phyloP scores from a whole-genome alignment of 169 alveolate genomes.

The Eimeria sp. region DNA sequence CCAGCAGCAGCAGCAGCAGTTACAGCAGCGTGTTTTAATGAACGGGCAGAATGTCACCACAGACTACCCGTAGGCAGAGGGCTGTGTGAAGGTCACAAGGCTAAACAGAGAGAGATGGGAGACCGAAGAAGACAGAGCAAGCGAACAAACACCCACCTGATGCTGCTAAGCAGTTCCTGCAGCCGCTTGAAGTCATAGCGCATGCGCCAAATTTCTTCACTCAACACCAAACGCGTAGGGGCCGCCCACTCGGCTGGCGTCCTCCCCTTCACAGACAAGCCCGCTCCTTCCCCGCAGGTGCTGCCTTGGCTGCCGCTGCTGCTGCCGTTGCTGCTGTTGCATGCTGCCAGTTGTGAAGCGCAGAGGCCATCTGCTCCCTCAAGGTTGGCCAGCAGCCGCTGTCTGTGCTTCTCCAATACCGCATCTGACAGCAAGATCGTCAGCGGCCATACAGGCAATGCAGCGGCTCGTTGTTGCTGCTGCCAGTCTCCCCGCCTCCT shows the following conservation, averaged over 20 bases:
- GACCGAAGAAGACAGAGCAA: not conserved
- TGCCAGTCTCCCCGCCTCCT: constrained; percentile 14
- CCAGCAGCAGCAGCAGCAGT: not conserved
- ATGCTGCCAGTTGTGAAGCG: not conserved
- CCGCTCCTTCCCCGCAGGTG: not conserved
- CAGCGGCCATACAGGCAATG: not conserved
- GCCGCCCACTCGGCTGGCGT: constrained; percentile 16
- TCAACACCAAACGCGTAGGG: not conserved
- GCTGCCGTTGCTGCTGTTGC: not conserved
- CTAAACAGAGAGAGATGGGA: not conserved
- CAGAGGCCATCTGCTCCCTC: constrained; percentile 5
- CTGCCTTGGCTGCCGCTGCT: not conserved
- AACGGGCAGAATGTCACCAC: not conserved
- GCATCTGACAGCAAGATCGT: not conserved
- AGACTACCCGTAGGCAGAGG: too few species aligned
- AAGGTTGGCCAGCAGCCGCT: not conserved
- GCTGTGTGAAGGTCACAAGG: not conserved
- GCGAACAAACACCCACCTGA: not conserved
- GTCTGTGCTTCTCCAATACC: not conserved
- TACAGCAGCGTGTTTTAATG: not conserved
- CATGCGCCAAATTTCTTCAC: constrained; percentile 3
- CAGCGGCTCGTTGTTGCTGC: not conserved
- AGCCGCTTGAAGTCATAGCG: not conserved
- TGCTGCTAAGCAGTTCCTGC: not conserved
- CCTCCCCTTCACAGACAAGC: not conserved